phyloP scores from a whole-genome alignment of 768 basidiomycete genomes.

The Mrakia gelida region DNA sequence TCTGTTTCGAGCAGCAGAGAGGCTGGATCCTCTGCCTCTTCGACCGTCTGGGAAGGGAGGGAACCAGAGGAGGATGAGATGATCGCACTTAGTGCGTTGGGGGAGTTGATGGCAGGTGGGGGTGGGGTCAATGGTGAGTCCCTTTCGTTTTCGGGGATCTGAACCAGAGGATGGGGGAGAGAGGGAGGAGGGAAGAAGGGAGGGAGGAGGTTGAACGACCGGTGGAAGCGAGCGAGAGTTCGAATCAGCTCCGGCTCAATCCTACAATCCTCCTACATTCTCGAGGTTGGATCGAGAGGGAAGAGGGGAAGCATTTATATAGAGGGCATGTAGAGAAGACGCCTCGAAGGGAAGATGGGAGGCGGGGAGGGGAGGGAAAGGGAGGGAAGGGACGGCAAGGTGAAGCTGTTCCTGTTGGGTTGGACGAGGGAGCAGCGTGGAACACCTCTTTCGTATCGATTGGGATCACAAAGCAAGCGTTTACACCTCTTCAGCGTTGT shows the following conservation, averaged over 20 bases:
- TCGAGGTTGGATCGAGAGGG: no score
- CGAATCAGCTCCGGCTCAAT: no score
- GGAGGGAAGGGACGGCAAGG: neutral
- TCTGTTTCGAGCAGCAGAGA: no score
- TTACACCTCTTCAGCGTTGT: no score
- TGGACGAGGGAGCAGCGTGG: no score
- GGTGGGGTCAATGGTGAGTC: neutral
- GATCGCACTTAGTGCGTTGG: constrained; percentile 19
- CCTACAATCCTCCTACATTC: no score
- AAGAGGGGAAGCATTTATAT: no score
- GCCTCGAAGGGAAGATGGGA: neutral
- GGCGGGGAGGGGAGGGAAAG: neutral
- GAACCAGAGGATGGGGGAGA: no score
- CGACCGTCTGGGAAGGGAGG: constrained; percentile 6
- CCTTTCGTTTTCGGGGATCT: neutral
- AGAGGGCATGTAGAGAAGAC: no score
- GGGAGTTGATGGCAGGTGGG: constrained; percentile 15
- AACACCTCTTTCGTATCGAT: no score
- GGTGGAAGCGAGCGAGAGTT: no score
- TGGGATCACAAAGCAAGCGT: no score
- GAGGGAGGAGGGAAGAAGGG: neutral
- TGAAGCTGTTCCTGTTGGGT: neutral
- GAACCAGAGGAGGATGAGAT: constrained; percentile 19
- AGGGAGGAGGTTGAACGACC: neutral
- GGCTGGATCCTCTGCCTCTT: neutral